These are phyloP conservation scores for Mortierella alpina DNA, from an alignment of 192 early-diverging fungal genomes.

Conservation along the genomic window DNA sequence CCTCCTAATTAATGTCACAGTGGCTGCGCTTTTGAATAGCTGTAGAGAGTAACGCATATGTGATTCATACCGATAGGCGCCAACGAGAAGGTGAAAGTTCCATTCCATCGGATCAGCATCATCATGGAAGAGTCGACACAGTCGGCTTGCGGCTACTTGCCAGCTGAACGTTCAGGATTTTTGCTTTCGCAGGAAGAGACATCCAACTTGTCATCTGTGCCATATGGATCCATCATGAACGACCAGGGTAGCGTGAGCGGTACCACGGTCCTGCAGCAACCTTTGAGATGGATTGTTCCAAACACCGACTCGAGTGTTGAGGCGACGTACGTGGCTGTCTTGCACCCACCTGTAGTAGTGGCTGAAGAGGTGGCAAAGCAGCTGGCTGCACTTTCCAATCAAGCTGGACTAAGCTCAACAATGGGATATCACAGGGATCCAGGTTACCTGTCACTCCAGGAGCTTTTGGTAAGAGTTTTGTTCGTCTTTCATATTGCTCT, in stretches of 20 bases:
- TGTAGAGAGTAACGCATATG: neutral
- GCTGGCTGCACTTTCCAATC: slow-evolving; percentile 40
- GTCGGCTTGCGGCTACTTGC: slow-evolving; percentile 26
- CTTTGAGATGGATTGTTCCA: slow-evolving; percentile 36
- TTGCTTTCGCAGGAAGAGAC: slow-evolving; percentile 33
- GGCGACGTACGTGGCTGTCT: slow-evolving; percentile 40
- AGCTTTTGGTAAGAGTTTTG: slow-evolving; percentile 19
- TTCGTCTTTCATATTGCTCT: neutral
- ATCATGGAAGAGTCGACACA: slow-evolving; percentile 42
- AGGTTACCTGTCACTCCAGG: slow-evolving; percentile 46
- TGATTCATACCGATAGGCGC: slow-evolving; percentile 16
- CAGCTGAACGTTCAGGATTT: slow-evolving; percentile 21
- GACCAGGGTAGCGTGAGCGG: slow-evolving; percentile 42
- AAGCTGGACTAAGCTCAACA: slow-evolving; percentile 43
- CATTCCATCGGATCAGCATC: slow-evolving; percentile 44
- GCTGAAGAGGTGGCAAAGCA: slow-evolving; percentile 48
- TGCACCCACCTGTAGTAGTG: slow-evolving; percentile 52
- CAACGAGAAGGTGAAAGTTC: slow-evolving; percentile 42
- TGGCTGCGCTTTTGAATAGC: neutral
- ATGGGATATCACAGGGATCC: slow-evolving; percentile 38
- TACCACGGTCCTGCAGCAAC: slow-evolving; percentile 37
- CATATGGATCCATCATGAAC: slow-evolving; percentile 49
- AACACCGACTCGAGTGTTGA: slow-evolving; percentile 21
- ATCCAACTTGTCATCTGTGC: slow-evolving; percentile 12
- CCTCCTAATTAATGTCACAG: neutral